Conservation (phyloP, 2,329 filamentous ascomycete genomes). For the Penicillium frequentans region DNA sequence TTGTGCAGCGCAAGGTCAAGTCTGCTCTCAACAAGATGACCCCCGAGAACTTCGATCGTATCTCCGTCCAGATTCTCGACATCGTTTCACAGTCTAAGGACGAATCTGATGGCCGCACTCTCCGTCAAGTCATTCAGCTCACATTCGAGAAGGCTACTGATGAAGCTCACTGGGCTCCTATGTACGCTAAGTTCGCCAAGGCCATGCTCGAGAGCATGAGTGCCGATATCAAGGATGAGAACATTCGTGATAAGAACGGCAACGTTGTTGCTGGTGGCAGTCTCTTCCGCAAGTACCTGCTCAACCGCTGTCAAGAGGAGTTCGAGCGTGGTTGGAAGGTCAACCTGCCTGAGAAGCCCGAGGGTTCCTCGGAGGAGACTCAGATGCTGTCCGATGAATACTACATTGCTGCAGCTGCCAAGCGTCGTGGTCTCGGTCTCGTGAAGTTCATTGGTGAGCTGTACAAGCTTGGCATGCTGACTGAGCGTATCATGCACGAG, state of each 20-base stretch:
- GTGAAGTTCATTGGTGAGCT: slow-evolving; percentile 99
- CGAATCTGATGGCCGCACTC: slow-evolving; percentile 87
- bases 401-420: slow-evolving; percentile 88
- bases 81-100: slow-evolving; percentile 96
- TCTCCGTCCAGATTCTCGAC: slow-evolving; percentile 85
- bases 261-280: slow-evolving; percentile 88
- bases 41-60: slow-evolving; percentile 96
- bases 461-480: slow-evolving; percentile 98
- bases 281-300: slow-evolving; percentile 95
- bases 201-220: slow-evolving; percentile 96
- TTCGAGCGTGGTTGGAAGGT: slow-evolving; percentile 97
- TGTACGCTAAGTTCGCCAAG: slow-evolving; percentile 99
- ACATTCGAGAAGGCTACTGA: slow-evolving; percentile 99
- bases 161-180: slow-evolving; percentile 96
- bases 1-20: slow-evolving; percentile 99
- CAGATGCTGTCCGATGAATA: slow-evolving; percentile 82
- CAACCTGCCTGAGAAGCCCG: slow-evolving; percentile 75
- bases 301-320: slow-evolving; percentile 98
- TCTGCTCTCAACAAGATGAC: slow-evolving; percentile 99
- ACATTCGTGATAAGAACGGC: slow-evolving; percentile 85
- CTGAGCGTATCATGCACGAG: slow-evolving; percentile 98
- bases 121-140: slow-evolving; percentile 97
- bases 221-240: slow-evolving; percentile 90
- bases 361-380: slow-evolving; percentile 70
- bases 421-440: slow-evolving; percentile 93